Evolutionary conservation across 106 monocot genomes (phyloP), one percentile per base, ranked within the genome.

Genomic region (Ottelia alismoides): DNA sequence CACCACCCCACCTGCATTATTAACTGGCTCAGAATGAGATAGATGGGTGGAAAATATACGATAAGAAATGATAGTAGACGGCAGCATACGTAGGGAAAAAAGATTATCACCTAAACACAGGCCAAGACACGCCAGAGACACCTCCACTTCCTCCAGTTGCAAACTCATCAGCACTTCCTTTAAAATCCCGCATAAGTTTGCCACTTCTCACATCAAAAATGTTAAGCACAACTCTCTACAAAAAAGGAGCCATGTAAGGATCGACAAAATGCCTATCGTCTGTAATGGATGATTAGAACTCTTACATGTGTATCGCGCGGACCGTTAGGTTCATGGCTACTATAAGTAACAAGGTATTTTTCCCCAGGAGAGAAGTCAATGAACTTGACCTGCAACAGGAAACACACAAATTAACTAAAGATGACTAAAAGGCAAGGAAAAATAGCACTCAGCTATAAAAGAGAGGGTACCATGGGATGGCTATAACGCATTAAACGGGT

Each of bases 331-430:
- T 94, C 88, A 50, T 88, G 84, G 58, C 81, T 78, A 31, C 88
- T 93, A 58, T 69, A 94, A 23, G 93, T 94, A 20, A 88, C 74
- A 24, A 94, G 64, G 49, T 72, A 94, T 58, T 73, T 88, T 68
- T 94, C 93, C n/a, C 88, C 80, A 57, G 93, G 84, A 54, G 93
- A 94, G 68, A 94, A 94, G 70, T 94, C 93, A 40, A 94, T 88
- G 22, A 88, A 54, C 60, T 80, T 88, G 19, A 94, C 84, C 93
- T 94, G 77, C 11, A 45, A 6, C 35, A 12, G 25, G 30, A 28
- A 45, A 57, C 10, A 22, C 0, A 26, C n/a, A 48, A 31, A 59
- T 1, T 32, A 32, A n/a, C n/a, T 18, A 11, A 57, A 60, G 27
- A 27, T 1, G 19, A 9, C 17, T 44, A 46, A 19, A 61, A 61